Evolutionary conservation across 129 eudicot species (phyloP).

Genomic region (Helichrysum umbraculigerum): DNA sequence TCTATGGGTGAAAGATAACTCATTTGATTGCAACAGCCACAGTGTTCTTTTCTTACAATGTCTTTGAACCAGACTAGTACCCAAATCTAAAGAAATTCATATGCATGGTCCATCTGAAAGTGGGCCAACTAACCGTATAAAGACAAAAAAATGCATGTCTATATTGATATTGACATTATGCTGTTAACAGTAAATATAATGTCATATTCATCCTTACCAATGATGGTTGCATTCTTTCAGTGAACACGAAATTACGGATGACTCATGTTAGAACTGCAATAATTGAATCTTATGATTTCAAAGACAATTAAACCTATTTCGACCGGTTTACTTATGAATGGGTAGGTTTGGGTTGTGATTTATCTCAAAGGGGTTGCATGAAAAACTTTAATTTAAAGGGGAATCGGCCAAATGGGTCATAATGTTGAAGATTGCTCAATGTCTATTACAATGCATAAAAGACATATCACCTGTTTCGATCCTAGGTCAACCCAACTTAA

Average conservation of each 20-base stretch:
- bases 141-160: background rate
- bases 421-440: background rate
- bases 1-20: background rate
- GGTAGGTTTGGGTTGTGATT: background rate
- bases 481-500: background rate
- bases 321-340: background rate
- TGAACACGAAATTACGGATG: background rate
- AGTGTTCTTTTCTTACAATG: background rate
- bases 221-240: background rate
- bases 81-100: background rate
- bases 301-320: background rate
- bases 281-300: background rate
- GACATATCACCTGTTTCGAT: background rate
- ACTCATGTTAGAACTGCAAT: constrained; percentile 2
- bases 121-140: background rate
- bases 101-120: background rate
- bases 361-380: background rate
- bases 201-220: background rate
- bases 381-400: background rate
- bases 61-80: background rate
- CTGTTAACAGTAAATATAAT: background rate
- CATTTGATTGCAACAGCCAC: background rate
- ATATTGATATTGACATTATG: background rate
- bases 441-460: background rate
- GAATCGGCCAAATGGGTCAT: background rate